Evolutionary conservation across 441 rosid genomes (phyloP), one percentile per base, ranked within the genome.

Genomic region (Arabidopsis hybrid): DNA sequence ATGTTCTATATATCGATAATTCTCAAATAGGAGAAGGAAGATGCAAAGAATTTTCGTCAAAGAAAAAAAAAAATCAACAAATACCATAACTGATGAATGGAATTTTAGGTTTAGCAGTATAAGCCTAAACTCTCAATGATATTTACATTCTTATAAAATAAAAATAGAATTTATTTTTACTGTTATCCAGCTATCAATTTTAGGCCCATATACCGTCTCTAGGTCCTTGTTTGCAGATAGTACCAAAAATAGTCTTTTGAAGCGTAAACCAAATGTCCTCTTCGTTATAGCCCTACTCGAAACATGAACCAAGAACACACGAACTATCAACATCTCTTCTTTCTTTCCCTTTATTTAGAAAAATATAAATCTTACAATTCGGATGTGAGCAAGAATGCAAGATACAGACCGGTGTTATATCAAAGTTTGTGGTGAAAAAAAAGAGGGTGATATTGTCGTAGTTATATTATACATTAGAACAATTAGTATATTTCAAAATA

Each of bases 291-390:
- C 29, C 29, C 29, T 21, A 61, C 61, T 51, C 21, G 42, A 71
- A 34, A 58, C 71, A 36, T 65, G 51, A 47, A 38, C 53, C 43
- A 74, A 50, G 53, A 31, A 66, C 71, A 58, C 70, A 66, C 60
- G 21, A 45, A 11, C 47, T 36, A 17, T 65, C 69, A 43, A 43
- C 2, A 42, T 8, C 18, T 21, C 35, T 21, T 60, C 17, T 18
- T 39, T 38, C 11, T 58, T 3, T 26, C 8, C 39, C 38, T 8
- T 43, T 43, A 29, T 31, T 36, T 59, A n/a, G 62, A 58, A 18
- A 58, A 45, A n/a, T n/a, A 2, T 6, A 26, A 2, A 3, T 63
- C 16, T 16, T 32, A 59, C 4, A 5, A 16, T 47, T 49, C 12
- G 17, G 58, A 49, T 35, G 32, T 17, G 69, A 49, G 69, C 7